Evolutionary conservation across 768 basidiomycete genomes (phyloP), one percentile per base, ranked within the genome.

Genomic region (Coprinopsis strossmayeri): DNA sequence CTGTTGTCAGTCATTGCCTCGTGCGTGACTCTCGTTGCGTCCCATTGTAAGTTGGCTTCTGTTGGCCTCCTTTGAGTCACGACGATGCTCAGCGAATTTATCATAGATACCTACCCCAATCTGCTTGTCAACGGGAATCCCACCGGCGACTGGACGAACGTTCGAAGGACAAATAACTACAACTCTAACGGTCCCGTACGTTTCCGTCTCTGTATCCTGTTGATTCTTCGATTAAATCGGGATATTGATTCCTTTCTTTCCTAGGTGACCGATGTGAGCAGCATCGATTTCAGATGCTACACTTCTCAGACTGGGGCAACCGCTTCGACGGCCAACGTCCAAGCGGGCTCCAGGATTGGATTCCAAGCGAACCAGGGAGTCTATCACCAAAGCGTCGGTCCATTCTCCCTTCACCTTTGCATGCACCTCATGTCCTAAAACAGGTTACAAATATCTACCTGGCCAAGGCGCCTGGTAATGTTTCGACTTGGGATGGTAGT

Each of bases 261-360:
- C 12, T 10, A 72, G 70, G 71, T 76, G 21, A 70, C 68, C 30
- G 70, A 77, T 50, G 73, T 77, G 25, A 72, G 59, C 38, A 72
- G 70, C 50, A 42, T 62, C 17, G 73, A 75, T 46, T 65, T 77
- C 58, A 62, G 73, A 23, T 77, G 74, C 62, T 74, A 77, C 59
- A 69, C 65, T 47, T 68, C 69, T 1, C 53, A 59, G 45, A 71
- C 68, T 12, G 49, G 59, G 23, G 66, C 69, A 2, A 68, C 66
- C 4, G 71, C 75, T 7, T 50, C 64, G 40, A 78, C 74, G 3
- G 61, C 69, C 45, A 63, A 63, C 26, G 73, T 75, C 37, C 59
- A 67, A 34, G 76, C 75, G 25, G 76, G 76, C 27, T 64, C 67
- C 10, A 60, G 59, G 28, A 59, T 76, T 44, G 73, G 74, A 20